Conservation (phyloP, 192 early-diverging fungal genomes). For the Oehlia diaphana region DNA sequence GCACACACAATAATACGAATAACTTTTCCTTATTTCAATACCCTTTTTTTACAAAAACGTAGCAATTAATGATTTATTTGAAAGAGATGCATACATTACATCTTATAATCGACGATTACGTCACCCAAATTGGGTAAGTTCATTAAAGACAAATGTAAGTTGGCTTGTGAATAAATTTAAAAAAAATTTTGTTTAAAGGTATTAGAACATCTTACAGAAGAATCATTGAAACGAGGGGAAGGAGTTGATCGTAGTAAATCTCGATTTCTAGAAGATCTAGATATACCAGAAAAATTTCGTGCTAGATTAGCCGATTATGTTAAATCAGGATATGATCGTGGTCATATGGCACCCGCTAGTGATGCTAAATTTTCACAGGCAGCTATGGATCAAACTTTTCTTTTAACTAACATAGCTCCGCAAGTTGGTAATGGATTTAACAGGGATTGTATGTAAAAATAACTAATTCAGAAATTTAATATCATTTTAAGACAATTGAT, state of each 20-base stretch:
- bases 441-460: slow-evolving; percentile 64
- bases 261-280: slow-evolving; percentile 75
- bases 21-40: too few relatives aligned
- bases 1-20: too few relatives aligned
- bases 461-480: neutral
- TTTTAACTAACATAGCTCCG: slow-evolving; percentile 76
- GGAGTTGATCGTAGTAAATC: slow-evolving; percentile 68
- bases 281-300: slow-evolving; percentile 73
- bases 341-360: slow-evolving; percentile 91
- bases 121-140: slow-evolving; percentile 72
- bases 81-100: slow-evolving; percentile 67
- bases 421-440: slow-evolving; percentile 89
- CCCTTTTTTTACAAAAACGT: slow-evolving; percentile 13
- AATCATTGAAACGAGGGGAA: slow-evolving; percentile 55
- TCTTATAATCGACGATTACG: slow-evolving; percentile 76
- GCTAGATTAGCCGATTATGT: slow-evolving; percentile 79
- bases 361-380: slow-evolving; percentile 73
- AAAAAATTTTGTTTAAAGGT: slow-evolving; percentile 35
- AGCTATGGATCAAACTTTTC: slow-evolving; percentile 87
- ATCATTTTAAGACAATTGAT: neutral
- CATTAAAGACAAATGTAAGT: neutral
- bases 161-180: neutral
- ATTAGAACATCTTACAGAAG: slow-evolving; percentile 67
- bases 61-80: slow-evolving; percentile 74
- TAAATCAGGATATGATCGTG: slow-evolving; percentile 83